Percentiles rank a stretch among this genome's conserved stretches.
Evolutionary conservation across 352 stramenopile genomes (phyloP).

Genomic region (Aphanomyces cochlioides): DNA sequence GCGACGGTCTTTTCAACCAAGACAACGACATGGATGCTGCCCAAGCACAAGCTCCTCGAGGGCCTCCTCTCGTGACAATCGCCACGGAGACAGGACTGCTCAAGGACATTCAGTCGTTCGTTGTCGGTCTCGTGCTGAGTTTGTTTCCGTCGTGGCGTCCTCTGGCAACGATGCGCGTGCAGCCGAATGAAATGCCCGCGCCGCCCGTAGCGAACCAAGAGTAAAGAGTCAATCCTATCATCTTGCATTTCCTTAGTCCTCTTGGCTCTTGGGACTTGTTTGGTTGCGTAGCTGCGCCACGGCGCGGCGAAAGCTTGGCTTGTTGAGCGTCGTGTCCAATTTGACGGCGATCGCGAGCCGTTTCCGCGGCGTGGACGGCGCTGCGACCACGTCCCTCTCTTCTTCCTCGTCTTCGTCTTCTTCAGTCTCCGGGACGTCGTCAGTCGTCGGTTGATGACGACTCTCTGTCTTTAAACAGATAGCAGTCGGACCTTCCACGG

Average conservation of each 20-base stretch:
- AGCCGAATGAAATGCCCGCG: neutral
- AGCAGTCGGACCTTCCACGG: constrained; percentile 9
- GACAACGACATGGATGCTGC: constrained; percentile 23
- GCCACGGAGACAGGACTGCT: constrained; percentile 63
- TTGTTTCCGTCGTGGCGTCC: constrained; percentile 78
- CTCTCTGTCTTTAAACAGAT: constrained; percentile 12
- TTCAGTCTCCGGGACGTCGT: constrained; percentile 23
- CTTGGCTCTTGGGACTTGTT: too few species aligned
- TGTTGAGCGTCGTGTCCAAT: constrained; percentile 25
- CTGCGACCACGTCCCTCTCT: neutral
- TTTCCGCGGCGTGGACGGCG: constrained; percentile 26
- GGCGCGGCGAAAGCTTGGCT: too few species aligned
- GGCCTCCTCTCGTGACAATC: constrained; percentile 62
- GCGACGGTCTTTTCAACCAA: constrained; percentile 28
- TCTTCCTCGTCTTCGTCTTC: constrained; percentile 19
- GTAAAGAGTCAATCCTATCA: neutral
- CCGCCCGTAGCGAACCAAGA: neutral
- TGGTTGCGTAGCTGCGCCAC: too few species aligned
- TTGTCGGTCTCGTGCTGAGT: constrained; percentile 67
- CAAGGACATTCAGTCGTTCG: constrained; percentile 76
- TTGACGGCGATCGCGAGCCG: constrained; percentile 17
- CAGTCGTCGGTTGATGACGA: neutral
- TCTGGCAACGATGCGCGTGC: constrained; percentile 34
- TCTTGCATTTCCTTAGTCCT: too few species aligned
- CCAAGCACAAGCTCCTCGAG: constrained; percentile 32